Conservation (phyloP, 768 basidiomycete genomes). For the Tricholomella constricta region DNA sequence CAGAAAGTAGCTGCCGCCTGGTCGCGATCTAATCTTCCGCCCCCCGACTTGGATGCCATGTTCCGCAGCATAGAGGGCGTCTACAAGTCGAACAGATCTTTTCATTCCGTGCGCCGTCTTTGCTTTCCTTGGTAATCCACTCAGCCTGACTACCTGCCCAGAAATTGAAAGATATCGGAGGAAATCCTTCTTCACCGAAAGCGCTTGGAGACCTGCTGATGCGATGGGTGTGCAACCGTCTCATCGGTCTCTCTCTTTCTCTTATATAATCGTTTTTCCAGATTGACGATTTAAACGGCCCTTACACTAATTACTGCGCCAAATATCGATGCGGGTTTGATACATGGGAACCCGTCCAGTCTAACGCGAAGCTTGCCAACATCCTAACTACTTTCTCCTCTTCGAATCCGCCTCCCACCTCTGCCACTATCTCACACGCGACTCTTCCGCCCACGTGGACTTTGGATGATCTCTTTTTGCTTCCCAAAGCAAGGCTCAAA, state of each 20-base stretch:
- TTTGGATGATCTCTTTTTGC: slow-evolving; percentile 82
- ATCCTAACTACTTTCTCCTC: slow-evolving; percentile 73
- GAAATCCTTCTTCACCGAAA: slow-evolving; percentile 90
- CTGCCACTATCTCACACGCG: slow-evolving; percentile 34
- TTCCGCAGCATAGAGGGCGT: slow-evolving; percentile 92
- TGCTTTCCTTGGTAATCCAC: slow-evolving; percentile 1
- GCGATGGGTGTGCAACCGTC: slow-evolving; percentile 78
- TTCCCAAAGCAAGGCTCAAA: slow-evolving; percentile 81
- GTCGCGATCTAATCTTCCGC: slow-evolving; percentile 94
- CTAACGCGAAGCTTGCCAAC: slow-evolving; percentile 68
- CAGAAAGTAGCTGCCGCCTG: slow-evolving; percentile 98
- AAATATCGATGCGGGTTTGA: slow-evolving; percentile 82
- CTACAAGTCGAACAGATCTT: slow-evolving; percentile 85
- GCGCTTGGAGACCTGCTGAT: slow-evolving; percentile 94
- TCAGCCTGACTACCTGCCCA: slow-evolving; percentile 35
- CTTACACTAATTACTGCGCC: slow-evolving; percentile 81
- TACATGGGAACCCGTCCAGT: slow-evolving; percentile 74
- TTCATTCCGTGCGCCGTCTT: slow-evolving; percentile 60
- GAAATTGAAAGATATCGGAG: slow-evolving; percentile 94
- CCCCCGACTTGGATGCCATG: slow-evolving; percentile 88
- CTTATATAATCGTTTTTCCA: slow-evolving; percentile 38
- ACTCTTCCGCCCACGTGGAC: slow-evolving; percentile 64
- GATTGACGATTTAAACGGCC: slow-evolving; percentile 90
- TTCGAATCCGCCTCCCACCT: slow-evolving; percentile 57
- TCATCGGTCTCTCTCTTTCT: slow-evolving; percentile 4